Conservation (phyloP, 2,329 filamentous ascomycete species). For the Cryphonectria japonica region DNA sequence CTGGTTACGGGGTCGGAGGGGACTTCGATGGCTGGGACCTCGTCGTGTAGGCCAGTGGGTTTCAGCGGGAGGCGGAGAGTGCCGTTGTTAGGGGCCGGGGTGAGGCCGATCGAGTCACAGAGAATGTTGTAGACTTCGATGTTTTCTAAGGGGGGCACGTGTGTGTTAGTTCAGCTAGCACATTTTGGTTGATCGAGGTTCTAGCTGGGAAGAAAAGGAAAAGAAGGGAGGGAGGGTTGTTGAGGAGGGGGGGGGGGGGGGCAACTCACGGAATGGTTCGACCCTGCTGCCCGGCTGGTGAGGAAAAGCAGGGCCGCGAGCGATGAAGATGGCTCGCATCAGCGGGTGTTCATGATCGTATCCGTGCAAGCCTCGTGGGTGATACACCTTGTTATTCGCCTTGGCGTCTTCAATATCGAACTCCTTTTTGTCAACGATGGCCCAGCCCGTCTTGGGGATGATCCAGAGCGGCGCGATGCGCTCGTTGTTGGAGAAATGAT, state of each 20-base stretch:
- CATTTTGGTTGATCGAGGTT: not conserved
- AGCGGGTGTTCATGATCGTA: constrained; percentile 94
- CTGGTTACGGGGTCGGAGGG: constrained; percentile 55
- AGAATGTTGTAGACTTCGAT: constrained; percentile 94
- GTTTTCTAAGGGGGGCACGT: constrained; percentile 65
- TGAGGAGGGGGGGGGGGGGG: no score
- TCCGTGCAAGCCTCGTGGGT: constrained; percentile 84
- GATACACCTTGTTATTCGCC: constrained; percentile 68
- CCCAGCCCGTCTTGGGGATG: constrained; percentile 90
- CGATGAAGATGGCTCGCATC: constrained; percentile 95
- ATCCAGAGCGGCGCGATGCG: constrained; percentile 96
- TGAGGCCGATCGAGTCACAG: constrained; percentile 81
- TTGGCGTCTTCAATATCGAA: constrained; percentile 74
- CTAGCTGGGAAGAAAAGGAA: no score
- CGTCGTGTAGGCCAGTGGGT: constrained; percentile 64
- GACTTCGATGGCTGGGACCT: constrained; percentile 51
- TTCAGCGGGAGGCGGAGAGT: constrained; percentile 75
- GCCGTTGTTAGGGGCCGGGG: constrained; percentile 81
- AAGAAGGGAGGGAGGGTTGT: not conserved
- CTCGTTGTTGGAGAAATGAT: constrained; percentile 85
- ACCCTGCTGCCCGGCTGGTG: constrained; percentile 81
- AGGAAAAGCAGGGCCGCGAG: constrained; percentile 88
- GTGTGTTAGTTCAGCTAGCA: constrained; percentile 26
- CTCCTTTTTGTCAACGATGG: constrained; percentile 79
- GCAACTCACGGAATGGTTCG: constrained; percentile 76